Evolutionary conservation across 108 stramenopile genomes (phyloP).

Genomic region (Skeletonema menzelii): DNA sequence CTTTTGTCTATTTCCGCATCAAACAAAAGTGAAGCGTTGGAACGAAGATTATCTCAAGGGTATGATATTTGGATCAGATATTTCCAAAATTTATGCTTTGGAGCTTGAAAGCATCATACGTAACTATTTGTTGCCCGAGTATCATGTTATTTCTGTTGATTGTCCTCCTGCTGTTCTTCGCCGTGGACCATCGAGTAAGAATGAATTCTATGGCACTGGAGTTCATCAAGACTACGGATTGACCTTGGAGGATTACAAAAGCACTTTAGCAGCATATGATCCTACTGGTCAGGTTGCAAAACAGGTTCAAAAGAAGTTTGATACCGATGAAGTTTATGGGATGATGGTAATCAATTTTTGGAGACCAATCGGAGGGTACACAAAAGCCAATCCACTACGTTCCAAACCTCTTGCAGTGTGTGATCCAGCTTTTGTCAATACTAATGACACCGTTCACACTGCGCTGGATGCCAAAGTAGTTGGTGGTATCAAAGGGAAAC

Average conservation of each 20-base stretch:
- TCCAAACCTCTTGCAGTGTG: not conserved
- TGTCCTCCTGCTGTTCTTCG: not conserved
- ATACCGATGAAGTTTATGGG: not conserved
- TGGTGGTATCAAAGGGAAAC: not conserved
- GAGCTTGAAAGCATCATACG: not conserved
- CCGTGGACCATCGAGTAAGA: not conserved
- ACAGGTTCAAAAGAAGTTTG: not conserved
- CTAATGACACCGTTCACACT: not conserved
- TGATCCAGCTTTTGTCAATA: not conserved
- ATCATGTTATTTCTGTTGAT: not conserved
- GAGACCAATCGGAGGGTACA: not conserved
- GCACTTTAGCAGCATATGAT: not conserved
- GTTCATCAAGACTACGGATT: not conserved
- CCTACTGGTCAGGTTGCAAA: not conserved
- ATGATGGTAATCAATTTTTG: not conserved
- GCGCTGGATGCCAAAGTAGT: not conserved
- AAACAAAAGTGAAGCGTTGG: conserved; percentile 1
- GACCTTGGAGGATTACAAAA: not conserved
- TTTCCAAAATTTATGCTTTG: not conserved
- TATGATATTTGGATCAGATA: not conserved
- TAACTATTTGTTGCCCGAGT: not conserved
- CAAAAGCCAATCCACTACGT: not conserved
- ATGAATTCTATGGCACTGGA: not conserved
- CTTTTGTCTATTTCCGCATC: not conserved
- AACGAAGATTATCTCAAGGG: not conserved